A percentile compares a stretch with the other conserved stretches of the same genome.
Evolutionary conservation across 148 eudicot genomes (phyloP).

Genomic region (Mesembryanthemum crystallinum): DNA sequence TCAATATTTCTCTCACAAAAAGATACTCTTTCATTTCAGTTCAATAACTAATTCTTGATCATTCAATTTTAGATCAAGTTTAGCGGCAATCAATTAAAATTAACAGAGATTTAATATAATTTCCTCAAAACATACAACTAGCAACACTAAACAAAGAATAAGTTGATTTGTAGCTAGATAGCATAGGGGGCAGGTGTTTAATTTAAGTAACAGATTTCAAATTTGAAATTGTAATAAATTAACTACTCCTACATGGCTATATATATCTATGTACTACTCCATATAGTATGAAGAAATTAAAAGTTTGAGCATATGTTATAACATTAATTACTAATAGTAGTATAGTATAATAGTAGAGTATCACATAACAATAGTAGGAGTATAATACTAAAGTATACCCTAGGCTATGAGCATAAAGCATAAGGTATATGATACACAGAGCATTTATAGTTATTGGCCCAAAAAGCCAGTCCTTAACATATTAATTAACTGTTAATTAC

Average conservation of each 20-base stretch:
- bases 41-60: too few species aligned
- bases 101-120: too few species aligned
- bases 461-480: neutral
- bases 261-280: neutral
- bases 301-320: too few species aligned
- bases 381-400: neutral
- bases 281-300: too few species aligned
- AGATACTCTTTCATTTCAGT: too few species aligned
- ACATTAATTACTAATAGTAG: too few species aligned
- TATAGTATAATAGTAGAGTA: neutral
- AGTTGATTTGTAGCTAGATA: neutral
- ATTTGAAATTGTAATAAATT: slow-evolving; percentile 6
- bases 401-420: neutral
- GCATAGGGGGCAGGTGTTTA: neutral
- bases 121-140: neutral
- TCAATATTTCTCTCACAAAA: too few species aligned
- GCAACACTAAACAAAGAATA: neutral
- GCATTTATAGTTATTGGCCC: slow-evolving; percentile 10
- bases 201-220: neutral
- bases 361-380: neutral
- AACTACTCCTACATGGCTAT: neutral
- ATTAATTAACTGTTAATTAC: neutral
- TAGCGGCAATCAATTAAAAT: too few species aligned
- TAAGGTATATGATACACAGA: slow-evolving; percentile 21
- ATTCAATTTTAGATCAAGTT: too few species aligned